Evolutionary conservation across 2,329 filamentous ascomycete species (phyloP).

Genomic region (Talaromyces albobiverticillius): DNA sequence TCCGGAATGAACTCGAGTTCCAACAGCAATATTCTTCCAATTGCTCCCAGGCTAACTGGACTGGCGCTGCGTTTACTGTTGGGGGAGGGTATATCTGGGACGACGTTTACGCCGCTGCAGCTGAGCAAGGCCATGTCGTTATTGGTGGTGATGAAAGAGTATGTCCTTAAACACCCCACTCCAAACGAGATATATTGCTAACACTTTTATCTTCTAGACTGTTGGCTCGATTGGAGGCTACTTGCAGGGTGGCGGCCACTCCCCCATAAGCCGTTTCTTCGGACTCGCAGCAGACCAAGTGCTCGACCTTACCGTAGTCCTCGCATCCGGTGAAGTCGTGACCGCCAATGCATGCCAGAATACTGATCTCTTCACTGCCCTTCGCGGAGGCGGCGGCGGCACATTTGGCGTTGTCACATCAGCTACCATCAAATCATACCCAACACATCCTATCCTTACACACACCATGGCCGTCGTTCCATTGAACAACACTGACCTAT

Average conservation of each 20-base stretch:
- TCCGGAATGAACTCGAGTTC: background rate
- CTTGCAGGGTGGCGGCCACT: constrained; percentile 60
- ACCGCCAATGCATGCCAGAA: constrained; percentile 16
- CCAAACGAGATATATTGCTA: background rate
- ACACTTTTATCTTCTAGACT: constrained; percentile 37
- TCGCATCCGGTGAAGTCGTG: constrained; percentile 54
- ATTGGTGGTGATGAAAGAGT: constrained; percentile 49
- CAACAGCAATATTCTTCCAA: background rate
- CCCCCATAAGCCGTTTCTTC: constrained; percentile 50
- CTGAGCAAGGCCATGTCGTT: constrained; percentile 47
- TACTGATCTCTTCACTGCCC: constrained; percentile 48
- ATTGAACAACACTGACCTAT: constrained; percentile 54
- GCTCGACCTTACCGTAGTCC: constrained; percentile 57
- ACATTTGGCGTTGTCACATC: constrained; percentile 40
- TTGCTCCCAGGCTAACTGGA: background rate
- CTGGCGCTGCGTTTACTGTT: constrained; percentile 3
- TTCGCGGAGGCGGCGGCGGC: constrained; percentile 55
- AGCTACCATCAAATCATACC: constrained; percentile 53
- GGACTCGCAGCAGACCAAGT: constrained; percentile 59
- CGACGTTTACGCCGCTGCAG: constrained; percentile 25
- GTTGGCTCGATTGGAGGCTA: constrained; percentile 62
- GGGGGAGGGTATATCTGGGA: constrained; percentile 4
- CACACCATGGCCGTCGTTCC: constrained; percentile 49
- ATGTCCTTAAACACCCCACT: background rate
- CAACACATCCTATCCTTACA: constrained; percentile 53